A percentile compares a stretch with the other conserved stretches of the same genome.
Conservation (phyloP, 148 eudicot genomes). For the Linanthus parryae region DNA sequence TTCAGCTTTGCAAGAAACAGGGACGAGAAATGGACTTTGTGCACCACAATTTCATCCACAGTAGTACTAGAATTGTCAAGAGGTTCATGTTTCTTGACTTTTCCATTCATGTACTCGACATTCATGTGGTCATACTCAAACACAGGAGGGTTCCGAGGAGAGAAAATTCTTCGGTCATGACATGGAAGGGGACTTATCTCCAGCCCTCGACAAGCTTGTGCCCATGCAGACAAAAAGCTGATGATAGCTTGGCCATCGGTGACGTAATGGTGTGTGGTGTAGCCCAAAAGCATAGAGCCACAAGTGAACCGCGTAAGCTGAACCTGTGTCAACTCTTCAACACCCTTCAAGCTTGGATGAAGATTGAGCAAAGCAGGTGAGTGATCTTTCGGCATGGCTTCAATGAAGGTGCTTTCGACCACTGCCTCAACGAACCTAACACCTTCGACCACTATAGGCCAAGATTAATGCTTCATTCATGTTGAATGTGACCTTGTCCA, state of each 20-base stretch:
- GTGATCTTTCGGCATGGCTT: constrained; percentile 23
- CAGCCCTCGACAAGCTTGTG: constrained; percentile 29
- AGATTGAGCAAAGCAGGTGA: constrained; percentile 18
- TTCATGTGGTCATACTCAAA: constrained; percentile 30
- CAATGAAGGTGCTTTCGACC: constrained; percentile 25
- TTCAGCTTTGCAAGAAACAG: constrained; percentile 34
- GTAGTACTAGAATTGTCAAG: constrained; percentile 2
- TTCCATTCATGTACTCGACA: constrained; percentile 30
- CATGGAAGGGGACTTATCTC: constrained; percentile 26
- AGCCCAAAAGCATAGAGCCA: constrained; percentile 43
- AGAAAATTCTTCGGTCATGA: constrained; percentile 24
- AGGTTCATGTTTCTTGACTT: constrained; percentile 4
- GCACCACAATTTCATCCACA: constrained; percentile 21
- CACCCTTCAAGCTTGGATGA: constrained; percentile 27
- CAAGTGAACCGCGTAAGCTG: constrained; percentile 41
- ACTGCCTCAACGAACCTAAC: constrained; percentile 37
- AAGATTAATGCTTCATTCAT: constrained; percentile 31
- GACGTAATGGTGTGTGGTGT: constrained; percentile 33
- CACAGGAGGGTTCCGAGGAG: constrained; percentile 27
- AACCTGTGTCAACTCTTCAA: constrained; percentile 32
- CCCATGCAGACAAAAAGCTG: constrained; percentile 42
- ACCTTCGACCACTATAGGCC: constrained; percentile 32
- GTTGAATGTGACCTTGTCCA: constrained; percentile 32
- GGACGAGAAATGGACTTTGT: constrained; percentile 25
- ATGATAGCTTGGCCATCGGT: constrained; percentile 36